phyloP scores from a whole-genome alignment of 148 eudicot genomes.

The Arbutus unedo region DNA sequence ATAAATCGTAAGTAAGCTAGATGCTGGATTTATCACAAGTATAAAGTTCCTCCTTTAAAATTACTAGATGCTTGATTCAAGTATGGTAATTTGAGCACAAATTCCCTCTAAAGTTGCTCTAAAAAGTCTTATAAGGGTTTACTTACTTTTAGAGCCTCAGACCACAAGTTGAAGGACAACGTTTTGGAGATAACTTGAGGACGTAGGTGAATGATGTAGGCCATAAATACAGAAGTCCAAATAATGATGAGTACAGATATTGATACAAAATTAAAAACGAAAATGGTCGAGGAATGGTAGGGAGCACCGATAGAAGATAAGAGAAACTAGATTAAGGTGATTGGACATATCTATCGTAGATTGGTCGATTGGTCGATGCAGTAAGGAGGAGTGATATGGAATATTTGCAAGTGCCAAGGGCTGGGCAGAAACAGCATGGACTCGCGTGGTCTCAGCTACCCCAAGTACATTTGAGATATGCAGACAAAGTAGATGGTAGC shows the following conservation, averaged over 20 bases:
- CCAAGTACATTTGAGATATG: no score
- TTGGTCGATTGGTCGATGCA: no score
- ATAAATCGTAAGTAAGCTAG: background rate
- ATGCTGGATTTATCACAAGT: background rate
- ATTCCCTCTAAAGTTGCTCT: background rate
- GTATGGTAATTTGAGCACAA: background rate
- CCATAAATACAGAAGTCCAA: background rate
- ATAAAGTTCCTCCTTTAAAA: background rate
- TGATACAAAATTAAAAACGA: background rate
- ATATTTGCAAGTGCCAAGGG: no score
- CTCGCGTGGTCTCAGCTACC: no score
- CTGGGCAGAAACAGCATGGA: no score
- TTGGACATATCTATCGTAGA: no score
- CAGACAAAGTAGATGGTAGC: no score
- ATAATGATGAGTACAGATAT: background rate
- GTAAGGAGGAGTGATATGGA: no score
- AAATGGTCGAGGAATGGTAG: no score
- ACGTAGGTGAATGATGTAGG: background rate
- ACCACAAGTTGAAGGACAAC: background rate
- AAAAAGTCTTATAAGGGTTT: background rate
- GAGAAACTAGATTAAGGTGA: no score
- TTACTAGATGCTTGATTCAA: background rate
- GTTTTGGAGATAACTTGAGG: background rate
- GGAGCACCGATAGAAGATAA: no score
- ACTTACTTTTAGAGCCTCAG: background rate